Evolutionary conservation across 2,329 filamentous ascomycete species (phyloP), one percentile per base, ranked within the genome.

Genomic region (Mycogone perniciosa): DNA sequence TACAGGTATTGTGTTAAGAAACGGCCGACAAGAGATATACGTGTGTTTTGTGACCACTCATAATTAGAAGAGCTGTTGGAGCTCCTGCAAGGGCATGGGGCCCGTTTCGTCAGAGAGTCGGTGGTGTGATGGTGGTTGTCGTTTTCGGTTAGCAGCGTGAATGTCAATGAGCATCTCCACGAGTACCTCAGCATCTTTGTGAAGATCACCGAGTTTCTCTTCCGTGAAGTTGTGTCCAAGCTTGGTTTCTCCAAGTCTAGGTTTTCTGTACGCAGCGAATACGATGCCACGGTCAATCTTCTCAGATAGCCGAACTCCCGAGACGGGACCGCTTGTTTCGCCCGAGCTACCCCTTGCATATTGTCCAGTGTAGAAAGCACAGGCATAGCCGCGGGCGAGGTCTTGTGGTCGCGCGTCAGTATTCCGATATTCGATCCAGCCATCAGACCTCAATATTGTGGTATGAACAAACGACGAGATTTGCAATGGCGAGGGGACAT

Each of bases 211-310:
- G 2, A 81, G 70, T 56, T 79, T 74, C 6, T 64, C 64, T 8
- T 65, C 60, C 26, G 53, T 59, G 31, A 66, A 66, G 50, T 62
- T 65, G 43, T 67, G 67, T 9, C 64, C 64, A 9, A 67, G 60
- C 38, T 66, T 64, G 31, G 60, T 62, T 11, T 67, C 67, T 27
- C 70, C 71, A 6, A 60, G 61, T 39, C 67, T 65, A 11, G 75
- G 74, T 54, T 75, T 74, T 26, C 76, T 70, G 56, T 80, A 81
- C 0, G 76, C 78, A 1, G 77, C 77, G 49, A 81, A 81, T 5
- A 81, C 73, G 51, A 81, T 75, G 42, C 77, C 78, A 31, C 75
- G 70, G 56, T 79, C 73, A 46, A 70, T 68, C 51, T 54, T 58
- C 58, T 53, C 57, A 48, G 52, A 61, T 34, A 53, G 48, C 33